Conservation (phyloP, 1,284 basidiomycete genomes). For the Trametes versicolor region DNA sequence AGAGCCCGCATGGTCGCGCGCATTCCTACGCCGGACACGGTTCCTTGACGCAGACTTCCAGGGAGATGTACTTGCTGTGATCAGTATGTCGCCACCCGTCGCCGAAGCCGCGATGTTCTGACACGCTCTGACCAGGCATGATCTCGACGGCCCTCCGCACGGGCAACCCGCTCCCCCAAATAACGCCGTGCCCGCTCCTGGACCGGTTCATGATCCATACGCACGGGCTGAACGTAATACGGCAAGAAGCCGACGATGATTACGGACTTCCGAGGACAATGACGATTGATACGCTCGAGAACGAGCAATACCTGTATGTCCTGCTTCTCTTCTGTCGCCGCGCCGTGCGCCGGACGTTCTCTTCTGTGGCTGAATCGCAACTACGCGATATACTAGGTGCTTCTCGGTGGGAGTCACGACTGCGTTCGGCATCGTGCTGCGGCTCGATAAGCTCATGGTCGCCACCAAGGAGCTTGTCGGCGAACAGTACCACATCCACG, state of each 20-base stretch:
- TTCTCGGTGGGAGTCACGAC: constrained; percentile 83
- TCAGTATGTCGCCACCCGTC: constrained; percentile 58
- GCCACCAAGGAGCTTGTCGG: constrained; percentile 84
- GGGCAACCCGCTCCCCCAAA: constrained; percentile 83
- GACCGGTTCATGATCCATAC: constrained; percentile 75
- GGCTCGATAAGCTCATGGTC: constrained; percentile 78
- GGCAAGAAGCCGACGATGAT: constrained; percentile 73
- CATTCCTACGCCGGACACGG: constrained; percentile 79
- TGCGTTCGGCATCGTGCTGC: constrained; percentile 69
- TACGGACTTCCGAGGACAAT: constrained; percentile 72
- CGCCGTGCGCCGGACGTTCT: background rate
- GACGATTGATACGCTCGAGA: constrained; percentile 70
- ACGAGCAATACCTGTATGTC: constrained; percentile 75
- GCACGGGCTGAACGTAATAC: constrained; percentile 71
- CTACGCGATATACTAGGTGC: constrained; percentile 51
- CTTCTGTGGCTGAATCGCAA: constrained; percentile 3
- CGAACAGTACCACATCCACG: constrained; percentile 82
- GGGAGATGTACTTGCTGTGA: constrained; percentile 84
- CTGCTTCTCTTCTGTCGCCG: background rate
- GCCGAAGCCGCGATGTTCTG: background rate
- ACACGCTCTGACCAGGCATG: constrained; percentile 55
- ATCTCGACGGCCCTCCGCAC: constrained; percentile 79
- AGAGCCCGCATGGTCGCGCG: constrained; percentile 78
- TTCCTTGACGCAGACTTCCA: constrained; percentile 85
- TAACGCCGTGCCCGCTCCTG: constrained; percentile 85